These are phyloP conservation scores for Diaporthe citriasiana DNA, from an alignment of 2,329 filamentous ascomycete species.

Conservation along the genomic window DNA sequence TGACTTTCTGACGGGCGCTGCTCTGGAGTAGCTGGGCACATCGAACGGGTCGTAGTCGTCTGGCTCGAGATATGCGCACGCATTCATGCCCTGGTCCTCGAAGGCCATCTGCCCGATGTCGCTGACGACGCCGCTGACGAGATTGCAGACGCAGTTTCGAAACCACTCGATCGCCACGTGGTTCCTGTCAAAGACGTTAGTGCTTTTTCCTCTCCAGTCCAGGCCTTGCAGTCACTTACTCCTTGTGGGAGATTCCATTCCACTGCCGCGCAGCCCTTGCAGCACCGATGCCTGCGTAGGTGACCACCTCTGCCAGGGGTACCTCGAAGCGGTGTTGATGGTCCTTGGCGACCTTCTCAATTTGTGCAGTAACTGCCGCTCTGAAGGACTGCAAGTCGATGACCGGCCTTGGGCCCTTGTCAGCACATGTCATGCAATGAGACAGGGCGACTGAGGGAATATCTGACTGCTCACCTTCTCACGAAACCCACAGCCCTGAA, in stretches of 20 bases:
- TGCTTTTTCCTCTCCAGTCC: rapidly evolving
- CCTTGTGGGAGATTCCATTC: constrained; percentile 22
- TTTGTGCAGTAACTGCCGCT: background rate
- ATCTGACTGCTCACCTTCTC: background rate
- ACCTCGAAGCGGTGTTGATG: constrained; percentile 5
- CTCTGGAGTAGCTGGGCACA: background rate
- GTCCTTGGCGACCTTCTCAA: background rate
- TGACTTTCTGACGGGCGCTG: background rate
- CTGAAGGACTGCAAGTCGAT: constrained; percentile 14
- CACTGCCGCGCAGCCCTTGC: constrained; percentile 4
- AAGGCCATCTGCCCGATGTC: constrained; percentile 5
- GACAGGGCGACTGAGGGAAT: background rate
- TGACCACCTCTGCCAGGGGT: constrained; percentile 1
- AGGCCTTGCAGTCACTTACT: background rate
- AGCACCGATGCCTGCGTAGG: background rate
- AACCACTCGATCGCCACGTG: constrained; percentile 29
- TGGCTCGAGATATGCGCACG: constrained; percentile 17
- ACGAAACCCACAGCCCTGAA: constrained; percentile 10
- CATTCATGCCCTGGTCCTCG: background rate
- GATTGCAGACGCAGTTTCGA: constrained; percentile 21
- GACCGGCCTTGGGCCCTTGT: background rate
- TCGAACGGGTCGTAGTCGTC: background rate
- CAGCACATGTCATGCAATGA: background rate
- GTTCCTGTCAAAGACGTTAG: constrained; percentile 14
- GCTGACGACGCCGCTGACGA: constrained; percentile 29